These are phyloP conservation scores for Lentinula boryana DNA, from an alignment of 768 basidiomycete species.

Conservation along the genomic window DNA sequence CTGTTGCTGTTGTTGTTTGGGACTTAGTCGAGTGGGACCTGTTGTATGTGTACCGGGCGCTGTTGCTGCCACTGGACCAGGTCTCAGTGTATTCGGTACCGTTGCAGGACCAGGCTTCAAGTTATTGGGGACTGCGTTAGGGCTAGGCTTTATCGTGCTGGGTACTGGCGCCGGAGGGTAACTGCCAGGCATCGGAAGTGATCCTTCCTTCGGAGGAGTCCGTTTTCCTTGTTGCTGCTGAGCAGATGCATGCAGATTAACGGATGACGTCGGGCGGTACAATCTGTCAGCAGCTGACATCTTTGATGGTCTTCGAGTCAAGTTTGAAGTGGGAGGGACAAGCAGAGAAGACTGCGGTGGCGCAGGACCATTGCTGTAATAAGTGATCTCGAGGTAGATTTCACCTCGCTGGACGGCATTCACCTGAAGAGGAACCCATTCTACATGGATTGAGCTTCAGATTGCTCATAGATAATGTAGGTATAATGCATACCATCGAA, in stretches of 20 bases:
- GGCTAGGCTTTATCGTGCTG: background rate
- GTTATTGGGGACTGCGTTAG: background rate
- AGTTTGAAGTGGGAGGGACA: slow-evolving; percentile 20
- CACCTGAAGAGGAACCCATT: slow-evolving; percentile 60
- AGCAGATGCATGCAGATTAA: slow-evolving; percentile 14
- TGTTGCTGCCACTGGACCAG: slow-evolving; percentile 1
- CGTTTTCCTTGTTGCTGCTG: slow-evolving; percentile 10
- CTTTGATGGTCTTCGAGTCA: slow-evolving; percentile 49
- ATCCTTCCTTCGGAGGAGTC: slow-evolving; percentile 6
- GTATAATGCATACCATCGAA: slow-evolving; percentile 71
- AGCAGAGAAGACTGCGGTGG: slow-evolving; percentile 22
- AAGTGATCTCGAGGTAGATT: slow-evolving; percentile 91
- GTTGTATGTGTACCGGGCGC: slow-evolving; percentile 15
- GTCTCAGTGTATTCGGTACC: background rate
- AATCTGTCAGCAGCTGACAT: slow-evolving; percentile 45
- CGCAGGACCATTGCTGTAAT: slow-evolving; percentile 68
- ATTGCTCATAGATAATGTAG: background rate
- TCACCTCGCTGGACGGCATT: slow-evolving; percentile 73
- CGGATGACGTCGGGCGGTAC: slow-evolving; percentile 26
- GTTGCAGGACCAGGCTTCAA: background rate
- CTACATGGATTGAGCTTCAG: slow-evolving; percentile 28
- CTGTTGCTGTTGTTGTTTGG: slow-evolving; percentile 4
- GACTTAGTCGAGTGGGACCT: slow-evolving; percentile 8
- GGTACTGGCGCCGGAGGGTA: slow-evolving; percentile 14
- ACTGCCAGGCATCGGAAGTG: slow-evolving; percentile 2